Evolutionary conservation across 257 asterid species (phyloP), one percentile per base, ranked within the genome.

Genomic region (Mentha longifolia): DNA sequence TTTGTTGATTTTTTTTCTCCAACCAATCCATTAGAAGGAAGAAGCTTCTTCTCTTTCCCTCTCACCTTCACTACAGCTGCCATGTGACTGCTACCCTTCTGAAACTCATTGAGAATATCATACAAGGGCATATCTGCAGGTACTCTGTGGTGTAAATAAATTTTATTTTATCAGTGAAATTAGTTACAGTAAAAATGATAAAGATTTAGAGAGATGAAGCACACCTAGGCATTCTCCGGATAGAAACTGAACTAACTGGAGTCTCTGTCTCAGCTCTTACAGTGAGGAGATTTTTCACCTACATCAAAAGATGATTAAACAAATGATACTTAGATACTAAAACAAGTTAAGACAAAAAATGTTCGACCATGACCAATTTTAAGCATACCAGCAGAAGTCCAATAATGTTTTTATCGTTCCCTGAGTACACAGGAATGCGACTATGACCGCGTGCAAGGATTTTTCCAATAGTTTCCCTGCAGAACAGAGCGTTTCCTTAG

Each of bases 391-490:
- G 87, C 50, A 95, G 89, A 83, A 95, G 97, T 74, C 99, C 99
- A 52, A 92, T 85, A 6, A 95, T 85, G 84, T 95, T 95, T 81
- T 86, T 92, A 25, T 92, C 91, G 78, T 83, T 83, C 62, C 89
- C 98, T 9, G 91, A 77, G 76, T 82, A 95, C 41, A 95, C 98
- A 76, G 98, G 99, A 25, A 95, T 85, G 35, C 99, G 97, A 85
- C 99, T 95, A 79, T 95, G 98, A 77, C 99, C 99, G 7, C 96
- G 85, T 15, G 99, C 96, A 64, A 95, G 95, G 80, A 95, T 87
- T 83, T 85, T 95, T 51, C 98, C 99, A 60, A 95, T 89, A 67
- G 97, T 92, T 83, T 95, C 99, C 99, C 99, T 92, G 89, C 78
- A 81, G 20, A 74, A 72, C 16, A 74, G 50, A 31, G 64, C 16